Evolutionary conservation across 352 stramenopile genomes (phyloP).

Genomic region (Phytophthora pinifolia): DNA sequence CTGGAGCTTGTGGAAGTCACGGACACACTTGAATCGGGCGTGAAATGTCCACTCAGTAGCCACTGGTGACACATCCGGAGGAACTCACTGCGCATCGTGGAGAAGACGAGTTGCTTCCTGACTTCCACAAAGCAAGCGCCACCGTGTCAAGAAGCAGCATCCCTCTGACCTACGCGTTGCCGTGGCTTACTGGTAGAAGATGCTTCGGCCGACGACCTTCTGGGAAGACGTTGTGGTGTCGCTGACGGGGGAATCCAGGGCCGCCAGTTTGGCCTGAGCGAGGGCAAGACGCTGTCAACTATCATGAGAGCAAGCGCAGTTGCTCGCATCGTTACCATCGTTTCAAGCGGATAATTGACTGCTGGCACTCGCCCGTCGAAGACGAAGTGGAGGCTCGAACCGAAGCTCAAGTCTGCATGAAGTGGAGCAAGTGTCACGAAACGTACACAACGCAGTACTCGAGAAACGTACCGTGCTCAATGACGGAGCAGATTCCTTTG

Average conservation of each 20-base stretch:
- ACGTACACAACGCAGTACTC: background rate
- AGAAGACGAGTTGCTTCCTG: constrained; percentile 35
- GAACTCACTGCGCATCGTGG: constrained; percentile 37
- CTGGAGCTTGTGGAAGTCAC: background rate
- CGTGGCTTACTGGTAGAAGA: constrained; percentile 23
- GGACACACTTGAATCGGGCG: constrained; percentile 7
- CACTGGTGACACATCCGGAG: constrained; percentile 37
- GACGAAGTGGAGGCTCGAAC: constrained; percentile 48
- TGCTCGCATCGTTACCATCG: constrained; percentile 25
- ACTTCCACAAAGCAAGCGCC: background rate
- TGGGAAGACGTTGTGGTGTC: constrained; percentile 4
- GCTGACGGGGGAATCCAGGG: constrained; percentile 16
- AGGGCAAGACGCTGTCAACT: background rate
- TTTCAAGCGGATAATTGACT: constrained; percentile 48
- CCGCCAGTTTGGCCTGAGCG: constrained; percentile 24
- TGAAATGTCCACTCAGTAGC: constrained; percentile 24
- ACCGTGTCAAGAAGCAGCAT: background rate
- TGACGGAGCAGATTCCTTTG: constrained; percentile 23
- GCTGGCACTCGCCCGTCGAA: constrained; percentile 44
- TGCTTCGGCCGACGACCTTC: constrained; percentile 20
- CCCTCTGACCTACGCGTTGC: constrained; percentile 1
- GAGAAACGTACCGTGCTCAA: constrained; percentile 21
- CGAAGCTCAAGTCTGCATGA: constrained; percentile 38
- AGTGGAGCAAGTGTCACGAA: background rate
- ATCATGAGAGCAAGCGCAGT: background rate